These are phyloP conservation scores for Leccinum laetum DNA, from an alignment of 1,284 basidiomycete genomes.

Conservation along the genomic window DNA sequence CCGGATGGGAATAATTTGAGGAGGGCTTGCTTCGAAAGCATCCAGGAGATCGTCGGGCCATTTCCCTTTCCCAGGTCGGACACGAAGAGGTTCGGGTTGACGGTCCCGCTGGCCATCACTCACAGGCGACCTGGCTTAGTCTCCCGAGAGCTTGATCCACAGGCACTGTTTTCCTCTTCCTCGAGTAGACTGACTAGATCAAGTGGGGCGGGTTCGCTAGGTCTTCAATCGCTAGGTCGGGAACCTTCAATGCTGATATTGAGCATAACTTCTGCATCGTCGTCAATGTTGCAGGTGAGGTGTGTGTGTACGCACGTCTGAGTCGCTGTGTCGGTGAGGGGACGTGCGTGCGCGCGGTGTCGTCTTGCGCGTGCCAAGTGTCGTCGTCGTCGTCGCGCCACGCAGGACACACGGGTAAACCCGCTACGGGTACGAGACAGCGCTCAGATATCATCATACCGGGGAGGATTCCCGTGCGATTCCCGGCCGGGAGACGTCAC, in stretches of 20 bases:
- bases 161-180: conserved; percentile 64
- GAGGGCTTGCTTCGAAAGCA: conserved; percentile 41
- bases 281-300: no score
- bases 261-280: neutral
- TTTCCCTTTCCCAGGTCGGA: conserved; percentile 74
- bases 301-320: no score
- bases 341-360: no score
- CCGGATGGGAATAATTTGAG: conserved; percentile 35
- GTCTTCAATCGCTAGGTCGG: conserved; percentile 51
- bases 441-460: no score
- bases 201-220: conserved; percentile 57
- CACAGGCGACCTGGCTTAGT: conserved; percentile 25
- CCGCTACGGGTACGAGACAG: no score
- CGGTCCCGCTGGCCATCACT: conserved; percentile 13
- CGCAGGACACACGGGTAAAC: no score
- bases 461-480: no score
- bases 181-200: conserved; percentile 71
- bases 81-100: conserved; percentile 37
- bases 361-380: no score
- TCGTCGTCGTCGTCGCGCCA: no score
- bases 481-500: no score
- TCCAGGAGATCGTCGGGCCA: conserved; percentile 82
- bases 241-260: conserved; percentile 32
- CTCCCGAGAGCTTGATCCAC: conserved; percentile 36
- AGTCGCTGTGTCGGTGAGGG: no score